phyloP scores from a whole-genome alignment of 2,329 filamentous ascomycete genomes.

The Westerdykella sp. region DNA sequence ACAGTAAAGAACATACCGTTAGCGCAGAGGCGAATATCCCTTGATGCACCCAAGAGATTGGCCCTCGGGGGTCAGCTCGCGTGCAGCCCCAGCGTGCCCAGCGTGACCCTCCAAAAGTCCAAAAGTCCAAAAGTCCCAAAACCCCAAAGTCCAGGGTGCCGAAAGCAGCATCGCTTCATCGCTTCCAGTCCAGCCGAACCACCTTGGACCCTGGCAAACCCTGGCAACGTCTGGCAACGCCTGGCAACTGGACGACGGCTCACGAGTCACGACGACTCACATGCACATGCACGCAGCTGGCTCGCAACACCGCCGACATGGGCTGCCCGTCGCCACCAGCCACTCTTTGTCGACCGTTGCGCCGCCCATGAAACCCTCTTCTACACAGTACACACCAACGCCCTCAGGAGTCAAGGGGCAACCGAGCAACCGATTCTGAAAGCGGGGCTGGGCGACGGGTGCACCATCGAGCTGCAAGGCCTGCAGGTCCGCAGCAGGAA shows the following conservation, averaged over 20 bases:
- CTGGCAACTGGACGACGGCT: no score
- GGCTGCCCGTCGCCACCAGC: conserved; percentile 25
- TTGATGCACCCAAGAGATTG: no score
- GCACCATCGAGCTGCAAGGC: conserved; percentile 11
- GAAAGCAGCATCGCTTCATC: conserved; percentile 60
- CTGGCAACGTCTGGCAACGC: no score
- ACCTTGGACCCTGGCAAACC: not conserved
- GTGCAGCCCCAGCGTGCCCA: conserved; percentile 19
- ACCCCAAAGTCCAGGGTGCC: no score
- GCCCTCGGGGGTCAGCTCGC: no score
- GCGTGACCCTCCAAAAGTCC: no score
- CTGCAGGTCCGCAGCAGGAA: conserved; percentile 21
- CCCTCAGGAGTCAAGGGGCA: not conserved
- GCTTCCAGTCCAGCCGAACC: conserved; percentile 41
- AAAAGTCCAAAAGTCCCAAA: no score
- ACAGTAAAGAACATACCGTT: no score
- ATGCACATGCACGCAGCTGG: no score
- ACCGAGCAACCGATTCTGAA: conserved; percentile 7
- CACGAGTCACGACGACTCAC: no score
- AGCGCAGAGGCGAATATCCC: no score
- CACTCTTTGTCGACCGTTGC: conserved; percentile 17
- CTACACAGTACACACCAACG: not conserved
- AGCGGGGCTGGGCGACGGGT: conserved; percentile 10
- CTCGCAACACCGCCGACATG: conserved; percentile 7
- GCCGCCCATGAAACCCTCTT: conserved; percentile 22